Evolutionary conservation across 2,329 filamentous ascomycete species (phyloP).

Genomic region (Cladosporium velox): DNA sequence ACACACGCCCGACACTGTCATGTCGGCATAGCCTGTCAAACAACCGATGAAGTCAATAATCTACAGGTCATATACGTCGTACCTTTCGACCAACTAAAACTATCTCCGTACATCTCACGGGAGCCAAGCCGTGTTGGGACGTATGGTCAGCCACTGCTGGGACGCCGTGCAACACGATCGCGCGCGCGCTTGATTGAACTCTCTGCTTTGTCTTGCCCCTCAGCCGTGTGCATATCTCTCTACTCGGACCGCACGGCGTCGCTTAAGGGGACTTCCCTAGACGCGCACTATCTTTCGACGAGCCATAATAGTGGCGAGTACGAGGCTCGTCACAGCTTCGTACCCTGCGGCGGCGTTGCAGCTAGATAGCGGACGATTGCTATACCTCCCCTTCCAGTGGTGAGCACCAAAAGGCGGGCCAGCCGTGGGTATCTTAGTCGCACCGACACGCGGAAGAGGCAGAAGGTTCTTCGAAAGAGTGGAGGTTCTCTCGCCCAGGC

Average conservation of each 20-base stretch:
- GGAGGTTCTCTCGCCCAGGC: constrained; percentile 12
- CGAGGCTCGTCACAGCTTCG: constrained; percentile 13
- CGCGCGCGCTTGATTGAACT: not conserved
- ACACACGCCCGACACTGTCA: not conserved
- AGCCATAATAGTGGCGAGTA: constrained; percentile 19
- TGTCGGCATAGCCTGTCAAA: constrained; percentile 5
- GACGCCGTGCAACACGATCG: not conserved
- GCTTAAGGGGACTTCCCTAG: constrained; percentile 9
- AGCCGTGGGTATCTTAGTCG: constrained; percentile 13
- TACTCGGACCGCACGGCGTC: constrained; percentile 21
- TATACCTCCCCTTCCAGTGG: constrained; percentile 9
- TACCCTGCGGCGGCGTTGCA: constrained; percentile 17
- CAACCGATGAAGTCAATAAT: constrained; percentile 19
- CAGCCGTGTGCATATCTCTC: constrained; percentile 7
- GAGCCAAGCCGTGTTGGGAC: constrained; percentile 13
- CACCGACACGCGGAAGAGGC: constrained; percentile 17
- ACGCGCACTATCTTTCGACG: not conserved
- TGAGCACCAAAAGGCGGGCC: constrained; percentile 13
- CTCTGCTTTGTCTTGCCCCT: constrained; percentile 11
- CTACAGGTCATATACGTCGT: constrained; percentile 17
- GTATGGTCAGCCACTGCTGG: constrained; percentile 8
- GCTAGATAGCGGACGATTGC: constrained; percentile 20
- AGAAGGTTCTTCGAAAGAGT: constrained; percentile 20
- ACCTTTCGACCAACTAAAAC: constrained; percentile 8
- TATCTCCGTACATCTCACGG: not conserved